Evolutionary conservation across 2,329 filamentous ascomycete species (phyloP).

Genomic region (Colletotrichum incanum): DNA sequence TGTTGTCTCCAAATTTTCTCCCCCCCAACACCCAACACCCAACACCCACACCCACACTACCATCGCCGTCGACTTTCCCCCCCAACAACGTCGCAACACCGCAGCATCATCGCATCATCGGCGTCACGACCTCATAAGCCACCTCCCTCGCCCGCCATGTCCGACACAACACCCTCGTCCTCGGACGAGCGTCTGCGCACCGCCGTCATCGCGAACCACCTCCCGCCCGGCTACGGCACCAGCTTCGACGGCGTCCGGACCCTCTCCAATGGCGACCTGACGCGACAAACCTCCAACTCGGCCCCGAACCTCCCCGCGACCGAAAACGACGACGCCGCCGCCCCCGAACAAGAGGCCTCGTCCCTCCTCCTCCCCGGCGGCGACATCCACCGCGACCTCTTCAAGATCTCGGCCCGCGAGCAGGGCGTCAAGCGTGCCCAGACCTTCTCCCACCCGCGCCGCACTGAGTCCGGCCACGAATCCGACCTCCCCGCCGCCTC

Average conservation of each 20-base stretch:
- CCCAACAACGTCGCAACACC: not conserved
- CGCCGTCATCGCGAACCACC: constrained; percentile 42
- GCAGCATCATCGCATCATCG: not conserved
- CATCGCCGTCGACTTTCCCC: not conserved
- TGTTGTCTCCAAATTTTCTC: not conserved
- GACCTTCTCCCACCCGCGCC: constrained; percentile 74
- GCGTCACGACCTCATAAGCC: not conserved
- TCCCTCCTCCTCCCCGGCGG: constrained; percentile 82
- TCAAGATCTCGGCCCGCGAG: constrained; percentile 77
- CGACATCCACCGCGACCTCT: constrained; percentile 84
- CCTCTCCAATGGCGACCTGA: constrained; percentile 33
- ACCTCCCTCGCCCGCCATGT: constrained; percentile 9
- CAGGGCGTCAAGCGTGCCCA: constrained; percentile 70
- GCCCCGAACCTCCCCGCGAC: constrained; percentile 9
- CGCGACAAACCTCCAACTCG: constrained; percentile 29
- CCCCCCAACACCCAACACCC: not conserved
- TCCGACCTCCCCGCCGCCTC: constrained; percentile 43
- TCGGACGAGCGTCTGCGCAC: constrained; percentile 36
- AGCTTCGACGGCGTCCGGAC: constrained; percentile 43
- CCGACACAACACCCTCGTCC: constrained; percentile 35
- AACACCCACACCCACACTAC: not conserved
- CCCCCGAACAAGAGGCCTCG: constrained; percentile 64
- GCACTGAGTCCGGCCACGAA: constrained; percentile 43
- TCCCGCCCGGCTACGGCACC: constrained; percentile 43
- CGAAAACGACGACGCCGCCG: constrained; percentile 27